phyloP scores from a whole-genome alignment of 352 stramenopile species.

The Phytophthora kernoviae region DNA sequence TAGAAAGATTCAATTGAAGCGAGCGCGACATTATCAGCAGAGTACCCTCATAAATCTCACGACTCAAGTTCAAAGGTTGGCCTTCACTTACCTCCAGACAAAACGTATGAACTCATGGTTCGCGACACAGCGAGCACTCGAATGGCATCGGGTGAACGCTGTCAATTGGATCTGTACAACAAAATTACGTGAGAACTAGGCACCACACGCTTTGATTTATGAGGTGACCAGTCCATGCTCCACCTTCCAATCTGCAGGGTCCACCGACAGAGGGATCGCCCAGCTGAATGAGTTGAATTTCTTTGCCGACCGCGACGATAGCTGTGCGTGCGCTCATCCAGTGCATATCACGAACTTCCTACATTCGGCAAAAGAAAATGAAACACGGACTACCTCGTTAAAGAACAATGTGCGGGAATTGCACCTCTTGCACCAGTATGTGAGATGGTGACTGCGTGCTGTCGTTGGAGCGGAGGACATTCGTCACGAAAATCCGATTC shows the following conservation, averaged over 20 bases:
- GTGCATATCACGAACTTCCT: constrained; percentile 79
- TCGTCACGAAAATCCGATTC: constrained; percentile 73
- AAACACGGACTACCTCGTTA: background rate
- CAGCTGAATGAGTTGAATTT: constrained; percentile 70
- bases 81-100: constrained; percentile 46
- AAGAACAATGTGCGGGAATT: background rate
- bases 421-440: constrained; percentile 53
- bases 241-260: constrained; percentile 46
- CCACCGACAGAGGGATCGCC: constrained; percentile 24
- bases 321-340: constrained; percentile 58
- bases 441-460: constrained; percentile 26
- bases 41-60: too few species aligned
- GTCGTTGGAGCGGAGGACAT: constrained; percentile 36
- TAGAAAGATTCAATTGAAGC: constrained; percentile 2
- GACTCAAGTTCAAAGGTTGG: too few species aligned
- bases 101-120: constrained; percentile 24
- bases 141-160: constrained; percentile 72
- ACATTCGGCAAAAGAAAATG: background rate
- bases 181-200: constrained; percentile 2
- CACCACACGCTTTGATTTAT: too few species aligned
- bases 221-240: background rate
- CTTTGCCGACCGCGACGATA: constrained; percentile 67
- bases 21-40: constrained; percentile 5
- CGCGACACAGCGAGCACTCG: constrained; percentile 64
- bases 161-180: constrained; percentile 49